Conservation (phyloP, 116 monocot species). For the Iris pallida region DNA sequence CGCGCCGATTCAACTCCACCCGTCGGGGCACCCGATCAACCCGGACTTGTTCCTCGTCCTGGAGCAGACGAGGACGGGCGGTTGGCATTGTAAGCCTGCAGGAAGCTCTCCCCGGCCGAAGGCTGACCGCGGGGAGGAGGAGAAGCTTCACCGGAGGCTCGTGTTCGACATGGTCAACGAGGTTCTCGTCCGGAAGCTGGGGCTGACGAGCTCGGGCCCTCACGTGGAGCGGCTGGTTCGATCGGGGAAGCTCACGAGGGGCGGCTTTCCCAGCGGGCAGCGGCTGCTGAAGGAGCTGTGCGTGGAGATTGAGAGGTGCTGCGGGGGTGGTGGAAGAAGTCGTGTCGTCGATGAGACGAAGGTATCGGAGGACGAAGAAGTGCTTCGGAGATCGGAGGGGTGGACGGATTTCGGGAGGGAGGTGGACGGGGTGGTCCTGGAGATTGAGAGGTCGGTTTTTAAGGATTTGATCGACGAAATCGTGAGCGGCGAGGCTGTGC, state of each 20-base stretch:
- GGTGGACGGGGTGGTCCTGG: constrained; percentile 36
- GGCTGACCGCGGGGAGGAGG: too few relatives aligned
- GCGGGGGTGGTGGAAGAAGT: neutral
- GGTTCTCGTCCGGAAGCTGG: constrained; percentile 43
- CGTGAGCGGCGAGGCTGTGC: constrained; percentile 25
- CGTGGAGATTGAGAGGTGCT: constrained; percentile 12
- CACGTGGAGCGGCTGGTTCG: neutral
- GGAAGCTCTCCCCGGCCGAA: too few relatives aligned
- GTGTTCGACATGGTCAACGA: constrained; percentile 74
- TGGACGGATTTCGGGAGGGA: constrained; percentile 47
- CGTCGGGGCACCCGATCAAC: constrained; percentile 55
- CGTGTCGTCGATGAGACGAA: constrained; percentile 18
- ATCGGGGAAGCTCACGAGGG: neutral
- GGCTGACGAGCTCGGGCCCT: neutral
- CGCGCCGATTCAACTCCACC: constrained; percentile 37
- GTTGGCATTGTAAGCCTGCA: constrained; percentile 17
- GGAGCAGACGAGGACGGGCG: constrained; percentile 58
- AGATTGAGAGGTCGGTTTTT: constrained; percentile 75
- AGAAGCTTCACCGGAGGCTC: constrained; percentile 61
- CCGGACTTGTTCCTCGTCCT: constrained; percentile 75
- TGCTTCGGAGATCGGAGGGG: constrained; percentile 17
- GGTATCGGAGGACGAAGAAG: constrained; percentile 34
- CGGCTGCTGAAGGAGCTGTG: constrained; percentile 25
- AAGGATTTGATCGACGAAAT: constrained; percentile 76
- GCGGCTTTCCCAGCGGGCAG: constrained; percentile 20